Evolutionary conservation across 768 basidiomycete genomes (phyloP).

Genomic region (Galerina marginata): DNA sequence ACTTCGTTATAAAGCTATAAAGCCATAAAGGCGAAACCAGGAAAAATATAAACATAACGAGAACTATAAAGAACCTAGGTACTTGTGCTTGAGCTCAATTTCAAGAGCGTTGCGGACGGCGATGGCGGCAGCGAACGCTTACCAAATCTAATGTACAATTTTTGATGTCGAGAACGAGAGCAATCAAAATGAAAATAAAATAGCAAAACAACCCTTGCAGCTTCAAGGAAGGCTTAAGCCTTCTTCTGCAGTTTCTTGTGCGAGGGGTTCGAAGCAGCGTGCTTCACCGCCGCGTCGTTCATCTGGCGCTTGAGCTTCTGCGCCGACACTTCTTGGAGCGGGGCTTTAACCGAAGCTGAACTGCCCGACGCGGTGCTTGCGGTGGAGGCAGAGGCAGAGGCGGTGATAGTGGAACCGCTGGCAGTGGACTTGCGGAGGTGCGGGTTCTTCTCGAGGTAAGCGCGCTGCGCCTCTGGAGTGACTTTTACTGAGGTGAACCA

Average conservation of each 20-base stretch:
- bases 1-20: too few species aligned
- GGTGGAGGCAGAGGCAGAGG: neutral
- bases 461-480: conserved; percentile 13
- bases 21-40: too few species aligned
- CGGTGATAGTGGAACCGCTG: neutral
- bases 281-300: conserved; percentile 16
- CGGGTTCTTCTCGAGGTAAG: conserved; percentile 16
- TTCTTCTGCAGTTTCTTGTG: conserved; percentile 17
- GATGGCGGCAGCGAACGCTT: too few species aligned
- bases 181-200: neutral
- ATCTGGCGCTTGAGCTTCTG: conserved; percentile 15
- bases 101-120: too few species aligned
- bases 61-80: too few species aligned
- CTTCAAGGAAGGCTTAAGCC: neutral
- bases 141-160: neutral
- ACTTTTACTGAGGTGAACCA: conserved; percentile 20
- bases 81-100: too few species aligned
- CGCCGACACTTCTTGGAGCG: conserved; percentile 6
- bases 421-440: neutral
- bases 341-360: neutral
- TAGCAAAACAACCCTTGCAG: neutral
- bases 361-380: neutral
- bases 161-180: neutral
- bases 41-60: too few species aligned
- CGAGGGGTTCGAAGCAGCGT: conserved; percentile 9